Base-by-base conservation (phyloP, 108 stramenopile genomes). In the Conticribra weissflogii region DNA sequence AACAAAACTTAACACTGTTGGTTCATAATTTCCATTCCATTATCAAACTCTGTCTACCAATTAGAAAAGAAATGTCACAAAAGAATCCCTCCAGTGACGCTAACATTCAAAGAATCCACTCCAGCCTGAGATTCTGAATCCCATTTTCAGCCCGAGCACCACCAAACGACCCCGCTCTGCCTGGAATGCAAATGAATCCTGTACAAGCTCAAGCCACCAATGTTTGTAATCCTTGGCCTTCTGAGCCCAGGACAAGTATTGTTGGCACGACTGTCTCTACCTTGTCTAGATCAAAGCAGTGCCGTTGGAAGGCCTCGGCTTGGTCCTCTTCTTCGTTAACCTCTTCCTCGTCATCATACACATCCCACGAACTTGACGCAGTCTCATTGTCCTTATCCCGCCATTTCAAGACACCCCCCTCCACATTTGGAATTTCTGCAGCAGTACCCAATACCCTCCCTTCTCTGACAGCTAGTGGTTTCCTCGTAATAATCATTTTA, bases 41-140 rank as follows among this genome's bases (percentile, higher is more conserved):
- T 5, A 9, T 41, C 5, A 9, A 9, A 5, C 12, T 12, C 36
- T 9, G 36, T 30, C 21, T 63, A 63, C 63, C 21, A 49, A 19
- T 34, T 52, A 16, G 50, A 63, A 21, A 63, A 52, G 50, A 63
- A 63, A 63, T 63, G 63, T 49, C 63, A 63, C 63, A 41, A 75
- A 22, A 98, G 54, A 24, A 98, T 96, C 2, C 96, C 98, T 8
- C 96, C 97, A 23, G 94, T 94, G 1, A 98, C 98, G 71, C 96
- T 94, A 45, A 98, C 98, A 80, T 98, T 98, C 53, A 98, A 69
- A 1, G 97, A 97, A 73, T 98, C 98, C 0, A 98, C 97, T 19
- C 85, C 92, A 9, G 74, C 80, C 30, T 62, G 54, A 49, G 58
- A 54, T 12, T 16, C 47, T 3, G 59, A 31, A 12, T 50, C 66